These are phyloP conservation scores for Lactarius psammicola DNA, from an alignment of 768 basidiomycete species.

Conservation along the genomic window DNA sequence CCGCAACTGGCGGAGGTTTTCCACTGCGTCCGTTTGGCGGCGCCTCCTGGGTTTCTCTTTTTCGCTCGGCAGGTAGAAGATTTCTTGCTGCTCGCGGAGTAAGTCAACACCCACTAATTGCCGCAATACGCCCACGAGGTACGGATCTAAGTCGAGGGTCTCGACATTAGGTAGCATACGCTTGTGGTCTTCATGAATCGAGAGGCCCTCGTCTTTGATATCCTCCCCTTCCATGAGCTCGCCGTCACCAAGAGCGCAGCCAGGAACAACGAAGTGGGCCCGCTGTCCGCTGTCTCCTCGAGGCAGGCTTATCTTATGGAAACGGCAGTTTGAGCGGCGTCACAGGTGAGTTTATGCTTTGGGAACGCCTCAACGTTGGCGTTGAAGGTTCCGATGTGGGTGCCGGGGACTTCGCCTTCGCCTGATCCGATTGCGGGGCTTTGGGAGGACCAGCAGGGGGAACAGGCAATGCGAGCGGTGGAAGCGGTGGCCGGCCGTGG, in stretches of 20 bases:
- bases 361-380: constrained; percentile 18
- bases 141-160: constrained; percentile 48
- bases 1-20: constrained; percentile 18
- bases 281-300: constrained; percentile 51
- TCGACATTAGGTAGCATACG: constrained; percentile 50
- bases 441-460: background rate
- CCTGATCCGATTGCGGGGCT: constrained; percentile 22
- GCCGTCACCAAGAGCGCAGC: constrained; percentile 58
- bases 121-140: constrained; percentile 56
- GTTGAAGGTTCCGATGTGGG: constrained; percentile 4
- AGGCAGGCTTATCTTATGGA: constrained; percentile 65
- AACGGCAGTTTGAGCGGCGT: constrained; percentile 71
- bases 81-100: constrained; percentile 59
- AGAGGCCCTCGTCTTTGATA: constrained; percentile 60
- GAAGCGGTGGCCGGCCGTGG: constrained; percentile 28
- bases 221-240: constrained; percentile 57
- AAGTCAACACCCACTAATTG: constrained; percentile 65
- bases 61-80: constrained; percentile 59
- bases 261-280: constrained; percentile 65
- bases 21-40: constrained; percentile 16
- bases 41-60: constrained; percentile 38
- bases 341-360: constrained; percentile 45
- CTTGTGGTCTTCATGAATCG: constrained; percentile 48
- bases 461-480: constrained; percentile 17
- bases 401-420: constrained; percentile 15